A percentile compares a stretch with the other conserved stretches of the same genome.
Evolutionary conservation across 129 eudicot genomes (phyloP).

Genomic region (Flaveria sonorensis): DNA sequence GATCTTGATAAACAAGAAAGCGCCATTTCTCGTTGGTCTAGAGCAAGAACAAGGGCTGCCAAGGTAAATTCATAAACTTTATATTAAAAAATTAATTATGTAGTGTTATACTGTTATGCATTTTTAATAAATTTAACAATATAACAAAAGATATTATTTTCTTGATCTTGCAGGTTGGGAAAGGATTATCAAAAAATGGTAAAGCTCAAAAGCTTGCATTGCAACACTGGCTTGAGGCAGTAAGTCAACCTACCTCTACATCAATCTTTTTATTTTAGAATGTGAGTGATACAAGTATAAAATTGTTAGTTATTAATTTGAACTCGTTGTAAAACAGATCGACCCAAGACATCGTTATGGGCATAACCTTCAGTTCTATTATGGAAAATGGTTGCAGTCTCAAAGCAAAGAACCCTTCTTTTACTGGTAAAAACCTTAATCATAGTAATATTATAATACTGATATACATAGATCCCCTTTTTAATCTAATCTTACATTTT

Average conservation of each 20-base stretch:
- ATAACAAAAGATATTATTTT: not conserved
- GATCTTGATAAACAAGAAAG: slow-evolving; percentile 88
- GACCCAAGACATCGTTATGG: slow-evolving; percentile 99
- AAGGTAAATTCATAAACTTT: slow-evolving; percentile 49
- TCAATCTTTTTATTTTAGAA: not conserved
- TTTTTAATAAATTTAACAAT: not conserved
- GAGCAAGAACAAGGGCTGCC: slow-evolving; percentile 98
- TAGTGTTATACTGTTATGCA: not conserved
- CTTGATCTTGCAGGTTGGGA: slow-evolving; percentile 71
- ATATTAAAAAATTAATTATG: not conserved
- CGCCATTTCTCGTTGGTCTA: slow-evolving; percentile 91
- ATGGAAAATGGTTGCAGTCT: slow-evolving; percentile 75
- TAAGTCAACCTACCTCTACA: slow-evolving; percentile 39
- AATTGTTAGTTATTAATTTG: not conserved
- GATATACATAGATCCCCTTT: not conserved
- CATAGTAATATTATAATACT: not conserved
- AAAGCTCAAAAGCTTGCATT: slow-evolving; percentile 93
- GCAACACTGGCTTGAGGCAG: slow-evolving; percentile 99
- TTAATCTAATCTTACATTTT: not conserved
- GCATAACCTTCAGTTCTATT: slow-evolving; percentile 89
- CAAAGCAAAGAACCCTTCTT: slow-evolving; percentile 95
- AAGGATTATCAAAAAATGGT: slow-evolving; percentile 84
- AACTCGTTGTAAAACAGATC: slow-evolving; percentile 53
- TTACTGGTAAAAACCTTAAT: slow-evolving; percentile 65
- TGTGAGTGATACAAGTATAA: not conserved